These are phyloP conservation scores for Globisporangium nodosum DNA, from an alignment of 352 stramenopile species.

Conservation along the genomic window DNA sequence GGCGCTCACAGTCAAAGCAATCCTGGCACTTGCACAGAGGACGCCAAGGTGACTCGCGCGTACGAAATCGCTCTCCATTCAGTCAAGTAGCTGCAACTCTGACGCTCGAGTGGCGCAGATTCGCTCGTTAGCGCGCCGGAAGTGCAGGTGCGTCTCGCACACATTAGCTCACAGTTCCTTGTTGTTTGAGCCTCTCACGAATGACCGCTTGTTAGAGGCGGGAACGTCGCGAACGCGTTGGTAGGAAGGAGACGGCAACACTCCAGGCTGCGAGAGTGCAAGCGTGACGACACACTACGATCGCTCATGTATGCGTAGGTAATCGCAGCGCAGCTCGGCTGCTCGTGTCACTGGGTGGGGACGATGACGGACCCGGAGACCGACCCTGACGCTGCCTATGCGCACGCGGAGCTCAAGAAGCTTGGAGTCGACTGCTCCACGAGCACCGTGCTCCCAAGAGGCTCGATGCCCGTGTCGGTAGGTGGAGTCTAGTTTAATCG, in stretches of 20 bases:
- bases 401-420: conserved; percentile 30
- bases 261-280: neutral
- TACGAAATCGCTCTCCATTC: neutral
- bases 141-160: conserved; percentile 27
- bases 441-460: conserved; percentile 28
- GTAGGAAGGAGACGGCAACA: conserved; percentile 13
- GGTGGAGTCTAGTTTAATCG: conserved; percentile 1
- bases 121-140: conserved; percentile 38
- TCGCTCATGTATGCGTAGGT: conserved; percentile 21
- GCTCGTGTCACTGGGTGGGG: conserved; percentile 49
- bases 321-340: conserved; percentile 54
- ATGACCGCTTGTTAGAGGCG: conserved; percentile 24
- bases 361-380: conserved; percentile 45
- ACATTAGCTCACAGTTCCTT: neutral
- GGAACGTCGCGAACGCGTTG: conserved; percentile 61
- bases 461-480: conserved; percentile 62
- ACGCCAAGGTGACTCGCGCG: conserved; percentile 35
- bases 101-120: conserved; percentile 21
- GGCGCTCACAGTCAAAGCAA: neutral
- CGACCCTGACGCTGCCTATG: conserved; percentile 53
- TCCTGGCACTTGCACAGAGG: conserved; percentile 23
- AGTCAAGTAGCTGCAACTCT: neutral
- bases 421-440: conserved; percentile 46
- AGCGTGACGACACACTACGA: neutral
- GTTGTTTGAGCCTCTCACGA: neutral